Base-by-base conservation (phyloP, 1,139 yeast species). In the Nakaseomyces delphensis region DNA sequence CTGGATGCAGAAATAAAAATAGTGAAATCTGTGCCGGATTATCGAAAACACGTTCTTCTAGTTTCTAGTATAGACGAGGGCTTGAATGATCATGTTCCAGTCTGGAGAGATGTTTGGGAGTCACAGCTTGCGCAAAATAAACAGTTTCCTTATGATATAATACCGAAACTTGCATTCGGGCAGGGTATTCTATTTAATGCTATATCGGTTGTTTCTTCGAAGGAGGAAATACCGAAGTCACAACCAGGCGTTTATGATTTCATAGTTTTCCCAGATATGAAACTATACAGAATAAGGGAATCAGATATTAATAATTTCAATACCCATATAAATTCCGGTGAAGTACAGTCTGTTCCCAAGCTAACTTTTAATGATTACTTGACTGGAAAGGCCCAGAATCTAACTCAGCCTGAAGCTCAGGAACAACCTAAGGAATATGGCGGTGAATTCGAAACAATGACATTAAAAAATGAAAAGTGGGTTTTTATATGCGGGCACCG, bases 401-500 rank as follows among this genome's bases (percentile, higher is more conserved):
- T 38, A 8, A 33, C 39, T 2, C 4, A 23, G 10, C 46, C 48
- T 33, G 38, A 48, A 15, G 42, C n/a, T 25, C 8, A 25, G n/a
- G n/a, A 25, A 25, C 40, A 13, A 11, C 14, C 18, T n/a, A 28
- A 28, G 18, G 10, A 14, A 28, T 14, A 13, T n/a, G n/a, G n/a
- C n/a, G 7, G 10, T 41, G 36, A 23, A 6, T 13, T 28, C 4
- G 31, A 28, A 11, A 28, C 18, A 36, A 28, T 11, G 29, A 9
- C 31, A 4, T 13, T 31, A n/a, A 11, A 31, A 16, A 31, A 31
- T 31, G n/a, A 33, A 4, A 50, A 51, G 38, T 45, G 54, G 47
- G 24, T 46, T 10, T 38, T 56, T 20, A 47, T 55, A 7, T 56
- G 60, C 40, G 59, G 58, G 1, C 60, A 56, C 38, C 41, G 45